Percentiles rank a stretch among this genome's conserved stretches.
Evolutionary conservation across 352 stramenopile genomes (phyloP).

Genomic region (Globisporangium middletonii): DNA sequence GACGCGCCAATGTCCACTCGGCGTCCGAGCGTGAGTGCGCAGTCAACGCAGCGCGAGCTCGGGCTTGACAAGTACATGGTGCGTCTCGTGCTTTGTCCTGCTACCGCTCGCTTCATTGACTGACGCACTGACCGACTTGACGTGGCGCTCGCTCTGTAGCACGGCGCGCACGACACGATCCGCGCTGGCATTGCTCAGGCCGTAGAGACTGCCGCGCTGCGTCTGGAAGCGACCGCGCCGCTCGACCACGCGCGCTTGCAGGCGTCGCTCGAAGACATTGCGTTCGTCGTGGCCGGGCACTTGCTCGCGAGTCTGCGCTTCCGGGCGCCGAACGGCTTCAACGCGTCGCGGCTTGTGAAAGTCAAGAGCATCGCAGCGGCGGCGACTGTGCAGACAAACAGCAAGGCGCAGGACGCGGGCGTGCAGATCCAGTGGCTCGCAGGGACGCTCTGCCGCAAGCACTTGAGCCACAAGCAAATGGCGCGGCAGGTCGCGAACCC

Average conservation of each 20-base stretch:
- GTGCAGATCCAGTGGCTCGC: constrained; percentile 92
- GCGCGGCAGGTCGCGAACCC: constrained; percentile 89
- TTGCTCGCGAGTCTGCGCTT: constrained; percentile 83
- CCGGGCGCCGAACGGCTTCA: constrained; percentile 64
- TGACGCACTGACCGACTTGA: not conserved
- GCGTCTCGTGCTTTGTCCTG: constrained; percentile 6
- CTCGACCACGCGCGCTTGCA: constrained; percentile 39
- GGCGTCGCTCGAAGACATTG: constrained; percentile 60
- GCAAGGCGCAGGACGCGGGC: constrained; percentile 23
- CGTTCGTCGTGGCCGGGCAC: constrained; percentile 67
- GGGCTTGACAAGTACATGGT: constrained; percentile 74
- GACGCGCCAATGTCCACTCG: too few relatives aligned
- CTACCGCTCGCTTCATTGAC: not conserved
- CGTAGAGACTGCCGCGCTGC: constrained; percentile 25
- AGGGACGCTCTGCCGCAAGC: constrained; percentile 94
- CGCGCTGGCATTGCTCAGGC: constrained; percentile 41
- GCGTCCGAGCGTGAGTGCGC: constrained; percentile 1
- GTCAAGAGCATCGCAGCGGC: constrained; percentile 78
- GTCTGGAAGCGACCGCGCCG: constrained; percentile 15
- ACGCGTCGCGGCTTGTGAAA: constrained; percentile 71
- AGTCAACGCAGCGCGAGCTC: constrained; percentile 49
- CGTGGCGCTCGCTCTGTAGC: constrained; percentile 20
- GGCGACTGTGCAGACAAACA: constrained; percentile 30
- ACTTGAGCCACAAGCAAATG: constrained; percentile 97
- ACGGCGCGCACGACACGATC: constrained; percentile 56